phyloP scores from a whole-genome alignment of 2,329 filamentous ascomycete genomes.

The Aspergillus amoenus region DNA sequence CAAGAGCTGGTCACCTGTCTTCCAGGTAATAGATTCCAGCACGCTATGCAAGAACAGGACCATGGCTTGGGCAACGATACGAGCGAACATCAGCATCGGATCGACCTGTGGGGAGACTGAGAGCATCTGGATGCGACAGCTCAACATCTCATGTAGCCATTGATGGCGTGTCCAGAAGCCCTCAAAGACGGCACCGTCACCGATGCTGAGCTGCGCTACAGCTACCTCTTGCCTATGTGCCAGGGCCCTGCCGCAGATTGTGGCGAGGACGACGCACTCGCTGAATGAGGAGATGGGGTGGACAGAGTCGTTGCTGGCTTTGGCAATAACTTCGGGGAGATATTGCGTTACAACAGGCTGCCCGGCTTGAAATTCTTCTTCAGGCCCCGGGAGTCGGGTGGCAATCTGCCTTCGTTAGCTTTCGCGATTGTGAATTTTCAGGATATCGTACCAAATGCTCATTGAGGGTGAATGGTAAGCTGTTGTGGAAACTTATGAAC shows the following conservation, averaged over 20 bases:
- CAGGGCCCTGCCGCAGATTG: conserved; percentile 21
- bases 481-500: conserved; percentile 33
- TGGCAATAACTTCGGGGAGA: conserved; percentile 31
- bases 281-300: conserved; percentile 27
- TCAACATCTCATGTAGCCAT: conserved; percentile 19
- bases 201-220: conserved; percentile 14
- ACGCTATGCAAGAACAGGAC: conserved; percentile 20
- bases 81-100: conserved; percentile 20
- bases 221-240: conserved; percentile 17
- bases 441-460: conserved; percentile 23
- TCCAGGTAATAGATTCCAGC: conserved; percentile 21
- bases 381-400: conserved; percentile 37
- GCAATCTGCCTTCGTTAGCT: conserved; percentile 24
- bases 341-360: conserved; percentile 27
- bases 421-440: neutral
- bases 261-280: conserved; percentile 35
- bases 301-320: conserved; percentile 4
- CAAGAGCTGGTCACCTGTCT: conserved; percentile 19
- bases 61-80: conserved; percentile 19
- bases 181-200: conserved; percentile 9
- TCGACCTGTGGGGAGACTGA: conserved; percentile 14
- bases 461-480: conserved; percentile 30
- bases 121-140: conserved; percentile 17
- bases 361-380: conserved; percentile 37
- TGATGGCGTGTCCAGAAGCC: conserved; percentile 19